Evolutionary conservation across 768 basidiomycete genomes (phyloP).

Genomic region (Boletus reticuloceps): DNA sequence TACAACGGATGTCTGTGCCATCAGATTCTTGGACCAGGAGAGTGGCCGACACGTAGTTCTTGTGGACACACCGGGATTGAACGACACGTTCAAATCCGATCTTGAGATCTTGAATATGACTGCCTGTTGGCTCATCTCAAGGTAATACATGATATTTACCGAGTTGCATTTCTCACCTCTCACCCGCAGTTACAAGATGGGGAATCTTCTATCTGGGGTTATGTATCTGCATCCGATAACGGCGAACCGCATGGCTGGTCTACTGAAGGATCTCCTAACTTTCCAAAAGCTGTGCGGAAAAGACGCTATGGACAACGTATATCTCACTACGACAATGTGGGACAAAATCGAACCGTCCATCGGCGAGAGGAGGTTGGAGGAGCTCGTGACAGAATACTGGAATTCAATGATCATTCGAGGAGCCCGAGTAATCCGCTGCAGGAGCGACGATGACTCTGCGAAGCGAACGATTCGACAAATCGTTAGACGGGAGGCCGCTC

Average conservation of each 20-base stretch:
- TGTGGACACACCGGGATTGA: conserved; percentile 19
- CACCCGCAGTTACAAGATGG: conserved; percentile 2
- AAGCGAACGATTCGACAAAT: conserved; percentile 7
- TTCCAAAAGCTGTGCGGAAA: conserved; percentile 30
- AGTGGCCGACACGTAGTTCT: conserved; percentile 10
- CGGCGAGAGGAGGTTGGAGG: conserved; percentile 16
- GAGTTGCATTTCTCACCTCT: not conserved
- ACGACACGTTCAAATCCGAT: too few species aligned
- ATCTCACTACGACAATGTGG: conserved; percentile 18
- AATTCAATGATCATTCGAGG: conserved; percentile 7
- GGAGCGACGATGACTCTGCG: conserved; percentile 7
- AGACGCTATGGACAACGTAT: conserved; percentile 29
- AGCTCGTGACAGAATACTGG: conserved; percentile 11
- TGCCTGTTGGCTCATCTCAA: too few species aligned
- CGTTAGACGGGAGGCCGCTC: not conserved
- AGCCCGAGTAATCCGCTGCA: conserved; percentile 5
- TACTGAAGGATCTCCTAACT: conserved; percentile 27
- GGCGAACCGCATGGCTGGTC: too few species aligned
- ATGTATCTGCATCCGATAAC: too few species aligned
- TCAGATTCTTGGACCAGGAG: not conserved
- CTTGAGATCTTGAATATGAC: too few species aligned
- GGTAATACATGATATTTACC: not conserved
- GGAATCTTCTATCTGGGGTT: not conserved
- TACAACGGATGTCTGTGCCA: too few species aligned
- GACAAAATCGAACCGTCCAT: too few species aligned